Base-by-base conservation (phyloP, 2,329 filamentous ascomycete species). In the Mollisia scopiformis region DNA sequence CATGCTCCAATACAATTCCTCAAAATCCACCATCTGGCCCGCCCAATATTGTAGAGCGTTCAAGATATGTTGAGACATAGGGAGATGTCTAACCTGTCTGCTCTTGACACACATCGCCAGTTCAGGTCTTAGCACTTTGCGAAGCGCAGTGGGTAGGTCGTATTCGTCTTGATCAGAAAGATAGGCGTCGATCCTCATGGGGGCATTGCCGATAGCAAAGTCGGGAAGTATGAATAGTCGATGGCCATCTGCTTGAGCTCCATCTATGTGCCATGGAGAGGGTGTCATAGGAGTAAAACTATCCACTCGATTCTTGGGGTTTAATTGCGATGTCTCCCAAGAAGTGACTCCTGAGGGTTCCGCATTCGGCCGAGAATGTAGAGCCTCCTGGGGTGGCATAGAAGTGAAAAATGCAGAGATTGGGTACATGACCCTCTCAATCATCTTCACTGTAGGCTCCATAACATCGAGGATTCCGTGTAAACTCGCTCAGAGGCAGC, bases 221-320 rank as follows among this genome's bases (percentile, higher is more conserved):
- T n/a, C n/a, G 2, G 57, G 57, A n/a, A 55, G 16, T 23, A 51
- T 13, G 27, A 47, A 59, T n/a, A 55, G 55, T 16, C 51, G 37
- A 23, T 50, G 55, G 14, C 57, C 57, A 2, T 37, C 21, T 7
- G n/a, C 27, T 6, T 31, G 21, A n/a, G 19, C 35, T 19, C 57
- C 57, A 30, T 59, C 50, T n/a, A 59, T 55, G 3, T 41, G 25
- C 57, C 57, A 59, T 27, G 3, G 43, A 31, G 52, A 31, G 6
- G 19, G 19, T 21, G 16, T 3, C 7, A 56, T 27, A 11, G 52
- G 46, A 31, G 41, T 39, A 19, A 57, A 31, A 21, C 55, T 57
- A n/a, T 57, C 31, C n/a, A 57, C 39, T 19, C 55, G 28, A 31
- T 46, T 50, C 27, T 57, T 50, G 3, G 55, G 55, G 21, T 57